These are phyloP conservation scores for Nemania sp. DNA, from an alignment of 2,329 filamentous ascomycete genomes.

Conservation along the genomic window DNA sequence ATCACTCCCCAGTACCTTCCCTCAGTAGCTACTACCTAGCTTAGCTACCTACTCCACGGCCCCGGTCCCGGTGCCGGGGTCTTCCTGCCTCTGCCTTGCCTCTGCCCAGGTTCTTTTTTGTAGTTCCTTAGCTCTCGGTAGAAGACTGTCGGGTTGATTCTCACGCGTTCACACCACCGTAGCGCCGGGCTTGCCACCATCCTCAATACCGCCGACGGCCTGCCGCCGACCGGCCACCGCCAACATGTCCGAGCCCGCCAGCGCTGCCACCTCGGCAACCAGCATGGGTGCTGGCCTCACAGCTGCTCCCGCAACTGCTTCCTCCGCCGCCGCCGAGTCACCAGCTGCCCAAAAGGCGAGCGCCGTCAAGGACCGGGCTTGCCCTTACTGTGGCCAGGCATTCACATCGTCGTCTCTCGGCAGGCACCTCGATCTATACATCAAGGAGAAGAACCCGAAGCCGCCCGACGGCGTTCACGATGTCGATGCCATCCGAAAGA, in stretches of 20 bases:
- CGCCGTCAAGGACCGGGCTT: constrained; percentile 80
- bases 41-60: too few relatives aligned
- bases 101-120: too few relatives aligned
- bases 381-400: constrained; percentile 83
- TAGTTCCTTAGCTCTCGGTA: too few relatives aligned
- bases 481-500: constrained; percentile 82
- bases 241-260: neutral
- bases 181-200: constrained; percentile 15
- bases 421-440: constrained; percentile 90
- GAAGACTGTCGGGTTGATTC: too few relatives aligned
- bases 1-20: too few relatives aligned
- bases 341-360: constrained; percentile 47
- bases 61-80: too few relatives aligned
- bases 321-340: constrained; percentile 33
- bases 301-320: constrained; percentile 7
- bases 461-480: constrained; percentile 84
- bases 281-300: neutral
- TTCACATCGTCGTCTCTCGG: constrained; percentile 95
- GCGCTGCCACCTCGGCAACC: neutral
- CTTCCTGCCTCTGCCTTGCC: too few relatives aligned
- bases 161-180: too few relatives aligned
- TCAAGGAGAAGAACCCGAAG: constrained; percentile 91
- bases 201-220: neutral
- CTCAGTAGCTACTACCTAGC: too few relatives aligned
- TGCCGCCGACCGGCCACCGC: too few relatives aligned